Evolutionary conservation across 208 protist species (phyloP), one percentile per base, ranked within the genome.

Genomic region (Crithidia sp.): DNA sequence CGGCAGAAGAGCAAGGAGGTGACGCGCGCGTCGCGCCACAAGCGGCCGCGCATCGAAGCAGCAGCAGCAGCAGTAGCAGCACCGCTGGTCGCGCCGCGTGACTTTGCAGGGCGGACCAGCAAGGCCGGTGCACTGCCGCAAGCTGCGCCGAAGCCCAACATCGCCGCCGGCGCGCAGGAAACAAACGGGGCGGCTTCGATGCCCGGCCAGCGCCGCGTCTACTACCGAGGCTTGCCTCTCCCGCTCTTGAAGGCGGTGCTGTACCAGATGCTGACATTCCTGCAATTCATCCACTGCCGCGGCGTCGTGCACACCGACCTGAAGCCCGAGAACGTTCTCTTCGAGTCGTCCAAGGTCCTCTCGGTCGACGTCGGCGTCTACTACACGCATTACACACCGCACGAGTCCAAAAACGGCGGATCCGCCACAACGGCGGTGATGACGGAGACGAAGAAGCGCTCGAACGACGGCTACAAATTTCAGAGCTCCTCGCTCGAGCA

Each of bases 271-370:
- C 76, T 95, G 28, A 76, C 87, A 6, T 95, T 93, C 66, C 78
- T 95, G 56, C 62, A 82, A 37, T 91, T 89, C 67, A 84, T 82
- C 12, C 88, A 94, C 67, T 62, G 56, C 12, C 78, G 83, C 61
- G 88, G 88, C 16, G 77, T 94, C 57, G 83, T 89, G 52, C 91
- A 96, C 81, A 94, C 88, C 16, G 91, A 96, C 72, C 80, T 96
- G 39, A 96, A 96, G 70, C 91, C 91, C 0, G 87, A 96, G 71
- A 96, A 96, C 70, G 73, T 96, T 14, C 82, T 96, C 49, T 91
- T 96, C 65, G 87, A 96, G 64, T 87, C 79, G 39, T 81, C 59
- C 14, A 78, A 86, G 13, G 78, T 74, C 36, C 57, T 91, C 39
- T 75, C 78, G 12, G 72, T 69, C 41, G 72, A 76, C 36, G 39